A percentile compares a stretch with the other conserved stretches of the same genome.
These are phyloP conservation scores for Colletotrichum sidae DNA, from an alignment of 2,329 filamentous ascomycete species.

Conservation along the genomic window DNA sequence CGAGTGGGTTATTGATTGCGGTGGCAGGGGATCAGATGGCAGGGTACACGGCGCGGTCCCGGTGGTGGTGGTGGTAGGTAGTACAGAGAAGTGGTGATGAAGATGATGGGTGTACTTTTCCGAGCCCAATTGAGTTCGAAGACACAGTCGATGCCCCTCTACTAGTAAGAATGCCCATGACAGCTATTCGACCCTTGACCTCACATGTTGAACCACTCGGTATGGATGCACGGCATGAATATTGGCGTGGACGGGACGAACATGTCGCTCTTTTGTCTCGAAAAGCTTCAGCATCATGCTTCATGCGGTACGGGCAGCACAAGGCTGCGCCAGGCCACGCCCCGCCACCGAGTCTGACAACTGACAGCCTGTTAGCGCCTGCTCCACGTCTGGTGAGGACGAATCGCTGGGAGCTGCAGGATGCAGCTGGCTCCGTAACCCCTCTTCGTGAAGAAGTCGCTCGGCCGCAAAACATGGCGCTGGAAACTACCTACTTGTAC, in stretches of 20 bases:
- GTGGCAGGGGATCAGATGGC: constrained; percentile 3
- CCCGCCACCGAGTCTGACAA: neutral
- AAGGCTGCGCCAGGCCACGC: neutral
- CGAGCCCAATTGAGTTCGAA: constrained; percentile 11
- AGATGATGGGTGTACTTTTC: neutral
- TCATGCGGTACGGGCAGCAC: constrained; percentile 8
- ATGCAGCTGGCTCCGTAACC: neutral
- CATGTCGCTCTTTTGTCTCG: neutral
- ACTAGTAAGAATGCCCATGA: neutral
- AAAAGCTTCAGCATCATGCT: constrained; percentile 1
- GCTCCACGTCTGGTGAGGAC: neutral
- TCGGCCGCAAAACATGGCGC: constrained; percentile 13
- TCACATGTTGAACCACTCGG: constrained; percentile 7
- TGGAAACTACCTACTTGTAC: neutral
- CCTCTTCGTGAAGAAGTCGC: constrained; percentile 6
- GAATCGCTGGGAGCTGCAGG: neutral
- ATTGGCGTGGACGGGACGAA: constrained; percentile 23
- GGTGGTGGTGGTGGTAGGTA: too few relatives aligned
- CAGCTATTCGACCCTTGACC: constrained; percentile 7
- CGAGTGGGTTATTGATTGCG: constrained; percentile 9
- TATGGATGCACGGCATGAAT: neutral
- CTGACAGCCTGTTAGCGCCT: neutral
- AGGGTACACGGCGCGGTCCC: too few relatives aligned
- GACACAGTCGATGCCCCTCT: constrained; percentile 5
- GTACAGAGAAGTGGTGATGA: too few relatives aligned